Percentiles rank a stretch among this genome's conserved stretches.
Conservation (phyloP, 2,329 filamentous ascomycete species). For the Calonectria pseudoreteaudii region DNA sequence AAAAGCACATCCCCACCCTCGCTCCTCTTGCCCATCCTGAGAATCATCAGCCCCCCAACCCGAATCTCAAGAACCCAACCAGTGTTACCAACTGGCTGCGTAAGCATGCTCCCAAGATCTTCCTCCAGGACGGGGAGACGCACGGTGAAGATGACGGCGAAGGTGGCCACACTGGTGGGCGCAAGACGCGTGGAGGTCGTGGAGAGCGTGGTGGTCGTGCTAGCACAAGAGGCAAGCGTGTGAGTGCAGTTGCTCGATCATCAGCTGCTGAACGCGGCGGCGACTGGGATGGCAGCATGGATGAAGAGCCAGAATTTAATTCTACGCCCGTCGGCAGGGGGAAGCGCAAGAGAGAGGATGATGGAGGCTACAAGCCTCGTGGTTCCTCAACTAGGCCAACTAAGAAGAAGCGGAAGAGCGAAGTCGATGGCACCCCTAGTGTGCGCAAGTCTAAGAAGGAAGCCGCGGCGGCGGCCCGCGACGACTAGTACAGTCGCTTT, state of each 20-base stretch:
- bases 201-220: slow-evolving; percentile 54
- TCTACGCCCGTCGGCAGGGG: slow-evolving; percentile 49
- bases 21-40: slow-evolving; percentile 61
- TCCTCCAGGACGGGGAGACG: slow-evolving; percentile 76
- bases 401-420: slow-evolving; percentile 72
- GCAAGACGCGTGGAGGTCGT: slow-evolving; percentile 51
- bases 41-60: slow-evolving; percentile 52
- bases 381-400: slow-evolving; percentile 64
- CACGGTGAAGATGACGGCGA: slow-evolving; percentile 53
- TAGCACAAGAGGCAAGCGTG: slow-evolving; percentile 53
- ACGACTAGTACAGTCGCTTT: slow-evolving; percentile 44
- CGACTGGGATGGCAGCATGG: slow-evolving; percentile 53
- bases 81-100: slow-evolving; percentile 97
- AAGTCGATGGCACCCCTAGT: slow-evolving; percentile 53
- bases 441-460: slow-evolving; percentile 53
- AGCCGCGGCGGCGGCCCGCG: slow-evolving; percentile 34
- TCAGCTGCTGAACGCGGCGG: slow-evolving; percentile 36
- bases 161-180: slow-evolving; percentile 44
- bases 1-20: slow-evolving; percentile 60
- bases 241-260: slow-evolving; percentile 37
- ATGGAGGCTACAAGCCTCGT: slow-evolving; percentile 70
- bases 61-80: slow-evolving; percentile 76
- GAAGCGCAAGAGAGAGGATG: slow-evolving; percentile 70
- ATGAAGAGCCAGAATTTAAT: slow-evolving; percentile 51
- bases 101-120: slow-evolving; percentile 84